Evolutionary conservation across 2,329 filamentous ascomycete species (phyloP).

Genomic region (Aspergillus luchuensis): DNA sequence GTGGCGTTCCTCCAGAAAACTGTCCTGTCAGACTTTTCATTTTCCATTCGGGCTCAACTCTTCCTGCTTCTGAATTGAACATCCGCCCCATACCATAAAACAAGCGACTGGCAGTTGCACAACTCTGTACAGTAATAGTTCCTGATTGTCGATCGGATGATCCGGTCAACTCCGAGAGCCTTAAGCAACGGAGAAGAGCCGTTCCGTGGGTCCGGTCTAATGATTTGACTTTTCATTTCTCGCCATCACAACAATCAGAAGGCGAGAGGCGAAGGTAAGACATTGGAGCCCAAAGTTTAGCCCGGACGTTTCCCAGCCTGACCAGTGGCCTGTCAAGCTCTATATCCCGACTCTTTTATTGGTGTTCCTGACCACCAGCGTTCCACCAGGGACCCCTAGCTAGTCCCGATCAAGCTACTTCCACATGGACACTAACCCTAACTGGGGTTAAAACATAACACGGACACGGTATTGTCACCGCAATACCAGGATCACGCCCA

Average conservation of each 20-base stretch:
- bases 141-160: constrained; percentile 16
- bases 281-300: background rate
- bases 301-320: constrained; percentile 1
- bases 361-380: constrained; percentile 19
- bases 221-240: background rate
- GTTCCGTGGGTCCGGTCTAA: constrained; percentile 1
- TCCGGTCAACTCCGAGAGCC: constrained; percentile 10
- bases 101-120: too few relatives aligned
- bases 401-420: constrained; percentile 7
- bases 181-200: background rate
- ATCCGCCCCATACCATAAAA: too few relatives aligned
- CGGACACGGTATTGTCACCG: background rate
- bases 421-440: background rate
- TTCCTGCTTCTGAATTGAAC: too few relatives aligned
- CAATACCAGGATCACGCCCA: constrained; percentile 4
- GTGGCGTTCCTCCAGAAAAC: too few relatives aligned
- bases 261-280: background rate
- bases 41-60: too few relatives aligned
- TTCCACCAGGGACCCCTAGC: constrained; percentile 7
- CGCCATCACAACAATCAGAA: background rate
- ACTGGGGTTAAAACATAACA: background rate
- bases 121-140: background rate
- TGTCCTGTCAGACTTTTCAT: too few relatives aligned
- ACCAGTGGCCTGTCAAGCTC: background rate
- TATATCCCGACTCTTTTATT: constrained; percentile 13